phyloP scores from a whole-genome alignment of 2,329 filamentous ascomycete species.

The Arthrobotrys conoides region DNA sequence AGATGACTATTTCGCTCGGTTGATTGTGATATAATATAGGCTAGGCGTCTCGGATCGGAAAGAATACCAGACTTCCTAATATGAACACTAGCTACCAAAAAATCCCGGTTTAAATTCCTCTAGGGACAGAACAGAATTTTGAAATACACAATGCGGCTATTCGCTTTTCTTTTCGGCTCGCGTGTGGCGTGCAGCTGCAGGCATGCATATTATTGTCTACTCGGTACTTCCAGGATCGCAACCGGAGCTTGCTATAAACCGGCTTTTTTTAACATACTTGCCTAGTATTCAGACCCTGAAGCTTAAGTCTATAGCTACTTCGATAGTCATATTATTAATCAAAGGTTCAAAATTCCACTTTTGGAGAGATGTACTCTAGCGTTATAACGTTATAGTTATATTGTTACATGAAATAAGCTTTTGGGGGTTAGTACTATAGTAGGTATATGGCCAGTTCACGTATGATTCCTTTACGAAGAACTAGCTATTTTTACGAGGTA shows the following conservation, averaged over 20 bases:
- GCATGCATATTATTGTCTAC: background rate
- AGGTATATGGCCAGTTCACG: no score
- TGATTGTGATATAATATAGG: no score
- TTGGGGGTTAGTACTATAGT: no score
- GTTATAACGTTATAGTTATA: background rate
- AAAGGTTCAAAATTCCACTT: slow-evolving; percentile 1
- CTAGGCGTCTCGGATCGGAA: no score
- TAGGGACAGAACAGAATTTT: background rate
- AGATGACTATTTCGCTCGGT: no score
- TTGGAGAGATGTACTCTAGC: background rate
- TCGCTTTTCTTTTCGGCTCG: slow-evolving; percentile 6
- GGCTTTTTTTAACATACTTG: background rate
- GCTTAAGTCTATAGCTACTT: background rate
- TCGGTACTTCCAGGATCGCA: background rate
- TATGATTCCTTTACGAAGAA: background rate
- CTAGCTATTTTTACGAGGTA: background rate
- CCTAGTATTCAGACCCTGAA: background rate
- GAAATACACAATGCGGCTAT: background rate
- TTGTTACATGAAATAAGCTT: no score
- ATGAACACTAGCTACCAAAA: background rate
- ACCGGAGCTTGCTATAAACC: background rate
- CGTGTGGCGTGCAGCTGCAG: slow-evolving; percentile 6
- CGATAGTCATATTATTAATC: background rate
- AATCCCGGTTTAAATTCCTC: background rate
- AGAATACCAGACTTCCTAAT: background rate